phyloP scores from a whole-genome alignment of 495 filamentous ascomycete species.

The Xylaria bambusicola region DNA sequence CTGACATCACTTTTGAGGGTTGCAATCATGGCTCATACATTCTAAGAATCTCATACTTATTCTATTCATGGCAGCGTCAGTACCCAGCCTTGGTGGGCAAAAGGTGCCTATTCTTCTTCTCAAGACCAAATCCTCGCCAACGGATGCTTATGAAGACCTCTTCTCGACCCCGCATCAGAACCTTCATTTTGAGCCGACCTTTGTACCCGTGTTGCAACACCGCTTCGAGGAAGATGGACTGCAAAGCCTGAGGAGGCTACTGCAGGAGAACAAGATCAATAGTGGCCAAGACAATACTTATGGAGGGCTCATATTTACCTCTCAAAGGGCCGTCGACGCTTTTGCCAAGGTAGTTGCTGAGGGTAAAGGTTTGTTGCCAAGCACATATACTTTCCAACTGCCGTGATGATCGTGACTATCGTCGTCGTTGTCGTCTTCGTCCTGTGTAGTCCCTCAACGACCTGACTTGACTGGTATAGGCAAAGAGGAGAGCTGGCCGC shows the following conservation, averaged over 20 bases:
- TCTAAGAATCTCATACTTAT: neutral
- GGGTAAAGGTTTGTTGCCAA: conserved; percentile 35
- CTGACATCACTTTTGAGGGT: too few relatives aligned
- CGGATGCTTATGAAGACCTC: conserved; percentile 76
- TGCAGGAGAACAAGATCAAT: conserved; percentile 40
- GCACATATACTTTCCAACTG: neutral
- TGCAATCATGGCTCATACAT: too few relatives aligned
- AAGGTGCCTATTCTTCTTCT: conserved; percentile 71
- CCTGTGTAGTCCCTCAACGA: neutral
- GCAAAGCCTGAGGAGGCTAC: conserved; percentile 35
- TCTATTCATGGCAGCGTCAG: conserved; percentile 4
- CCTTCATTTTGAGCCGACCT: conserved; percentile 60
- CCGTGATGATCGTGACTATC: neutral
- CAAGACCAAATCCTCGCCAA: conserved; percentile 79
- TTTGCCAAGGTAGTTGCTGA: conserved; percentile 68
- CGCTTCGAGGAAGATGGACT: conserved; percentile 49
- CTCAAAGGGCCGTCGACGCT: conserved; percentile 88
- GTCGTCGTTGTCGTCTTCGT: neutral
- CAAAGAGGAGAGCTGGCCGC: conserved; percentile 42
- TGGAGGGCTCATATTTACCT: conserved; percentile 89
- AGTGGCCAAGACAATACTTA: conserved; percentile 49
- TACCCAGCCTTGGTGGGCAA: conserved; percentile 16
- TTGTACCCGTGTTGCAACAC: conserved; percentile 86
- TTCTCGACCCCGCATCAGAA: conserved; percentile 54
- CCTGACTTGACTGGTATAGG: conserved; percentile 22